A percentile compares a stretch with the other conserved stretches of the same genome.
Conservation (phyloP, 352 stramenopile genomes). For the Aphanomyces stellatus region DNA sequence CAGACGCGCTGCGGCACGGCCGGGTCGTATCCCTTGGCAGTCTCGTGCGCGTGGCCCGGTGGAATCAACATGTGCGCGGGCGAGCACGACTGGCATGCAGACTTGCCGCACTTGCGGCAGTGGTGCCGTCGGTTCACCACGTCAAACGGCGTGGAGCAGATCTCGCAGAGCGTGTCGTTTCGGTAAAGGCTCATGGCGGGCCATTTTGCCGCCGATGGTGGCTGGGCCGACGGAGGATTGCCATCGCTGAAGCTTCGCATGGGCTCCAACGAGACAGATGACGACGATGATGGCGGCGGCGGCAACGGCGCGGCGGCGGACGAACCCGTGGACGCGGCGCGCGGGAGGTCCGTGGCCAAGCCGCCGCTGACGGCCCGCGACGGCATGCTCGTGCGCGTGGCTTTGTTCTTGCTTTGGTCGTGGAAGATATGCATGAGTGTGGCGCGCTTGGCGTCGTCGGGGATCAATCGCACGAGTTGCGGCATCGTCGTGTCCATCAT, state of each 20-base stretch:
- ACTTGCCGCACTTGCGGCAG: slow-evolving; percentile 64
- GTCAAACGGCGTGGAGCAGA: slow-evolving; percentile 75
- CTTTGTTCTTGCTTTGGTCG: neutral
- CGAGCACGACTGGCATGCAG: slow-evolving; percentile 58
- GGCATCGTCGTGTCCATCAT: slow-evolving; percentile 79
- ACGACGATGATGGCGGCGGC: too few species aligned
- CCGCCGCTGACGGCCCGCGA: neutral
- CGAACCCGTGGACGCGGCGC: too few species aligned
- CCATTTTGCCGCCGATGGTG: neutral
- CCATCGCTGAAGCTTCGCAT: neutral
- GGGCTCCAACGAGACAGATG: neutral
- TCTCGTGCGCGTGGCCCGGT: slow-evolving; percentile 42
- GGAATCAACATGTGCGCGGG: slow-evolving; percentile 69
- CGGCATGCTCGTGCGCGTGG: too few species aligned
- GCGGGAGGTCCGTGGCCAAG: neutral
- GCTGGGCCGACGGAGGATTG: neutral
- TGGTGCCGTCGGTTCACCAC: slow-evolving; percentile 58
- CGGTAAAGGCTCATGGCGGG: slow-evolving; percentile 31
- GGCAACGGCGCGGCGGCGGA: neutral
- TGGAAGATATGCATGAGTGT: slow-evolving; percentile 44
- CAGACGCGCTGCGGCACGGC: slow-evolving; percentile 69
- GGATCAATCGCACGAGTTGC: slow-evolving; percentile 65
- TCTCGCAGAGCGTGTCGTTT: slow-evolving; percentile 56
- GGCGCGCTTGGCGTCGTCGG: slow-evolving; percentile 64
- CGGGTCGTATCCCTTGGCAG: slow-evolving; percentile 60